A percentile compares a stretch with the other conserved stretches of the same genome.
Conservation (phyloP, 1,284 basidiomycete species). For the Stygiomarasmius scandens region DNA sequence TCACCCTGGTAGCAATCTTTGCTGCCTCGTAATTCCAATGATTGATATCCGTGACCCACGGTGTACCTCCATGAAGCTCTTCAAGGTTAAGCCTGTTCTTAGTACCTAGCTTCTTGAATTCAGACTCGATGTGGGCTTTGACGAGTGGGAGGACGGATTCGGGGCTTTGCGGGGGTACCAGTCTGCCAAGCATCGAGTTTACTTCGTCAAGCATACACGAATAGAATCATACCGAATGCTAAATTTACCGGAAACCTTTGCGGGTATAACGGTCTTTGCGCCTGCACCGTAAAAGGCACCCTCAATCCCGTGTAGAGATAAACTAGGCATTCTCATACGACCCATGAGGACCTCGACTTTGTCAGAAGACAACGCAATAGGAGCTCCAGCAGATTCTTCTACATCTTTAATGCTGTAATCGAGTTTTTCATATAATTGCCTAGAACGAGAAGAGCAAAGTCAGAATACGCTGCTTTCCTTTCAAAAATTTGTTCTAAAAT, state of each 20-base stretch:
- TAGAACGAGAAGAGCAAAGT: slow-evolving; percentile 22
- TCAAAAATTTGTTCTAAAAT: background rate
- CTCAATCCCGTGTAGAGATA: slow-evolving; percentile 96
- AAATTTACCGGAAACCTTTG: slow-evolving; percentile 91
- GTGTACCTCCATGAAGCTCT: slow-evolving; percentile 80
- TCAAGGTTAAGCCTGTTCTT: slow-evolving; percentile 73
- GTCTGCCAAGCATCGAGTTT: slow-evolving; percentile 43
- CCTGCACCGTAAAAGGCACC: slow-evolving; percentile 92
- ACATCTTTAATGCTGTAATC: slow-evolving; percentile 82
- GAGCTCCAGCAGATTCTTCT: slow-evolving; percentile 77
- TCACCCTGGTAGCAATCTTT: slow-evolving; percentile 75
- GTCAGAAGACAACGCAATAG: slow-evolving; percentile 78
- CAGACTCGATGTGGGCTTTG: slow-evolving; percentile 68
- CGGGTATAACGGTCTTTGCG: slow-evolving; percentile 94
- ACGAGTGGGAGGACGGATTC: slow-evolving; percentile 77
- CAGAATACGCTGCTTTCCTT: background rate
- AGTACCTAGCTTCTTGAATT: slow-evolving; percentile 82
- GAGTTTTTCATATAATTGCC: slow-evolving; percentile 71
- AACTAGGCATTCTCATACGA: slow-evolving; percentile 84
- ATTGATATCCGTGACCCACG: slow-evolving; percentile 84
- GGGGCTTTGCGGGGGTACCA: slow-evolving; percentile 90
- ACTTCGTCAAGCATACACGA: slow-evolving; percentile 17
- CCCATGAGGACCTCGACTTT: slow-evolving; percentile 90
- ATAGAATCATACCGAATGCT: slow-evolving; percentile 73
- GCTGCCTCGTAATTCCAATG: slow-evolving; percentile 98